Evolutionary conservation across 371 early-diverging fungal species (phyloP).

Genomic region (Paramicrosporidium saccamoebae): DNA sequence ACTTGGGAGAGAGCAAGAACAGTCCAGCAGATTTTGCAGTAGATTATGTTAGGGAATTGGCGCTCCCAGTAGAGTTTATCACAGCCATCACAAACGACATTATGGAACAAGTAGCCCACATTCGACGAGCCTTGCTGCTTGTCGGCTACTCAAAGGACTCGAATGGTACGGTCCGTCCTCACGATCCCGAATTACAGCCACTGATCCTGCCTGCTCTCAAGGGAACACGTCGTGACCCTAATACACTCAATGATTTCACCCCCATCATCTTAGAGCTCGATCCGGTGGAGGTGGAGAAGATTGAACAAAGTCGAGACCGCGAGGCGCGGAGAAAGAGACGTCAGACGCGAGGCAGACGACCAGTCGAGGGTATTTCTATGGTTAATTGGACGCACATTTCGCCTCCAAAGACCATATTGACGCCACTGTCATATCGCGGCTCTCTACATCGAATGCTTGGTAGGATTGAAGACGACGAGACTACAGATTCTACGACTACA

Average conservation of each 20-base stretch:
- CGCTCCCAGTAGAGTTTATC: constrained; percentile 9
- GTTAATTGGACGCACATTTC: too few species aligned
- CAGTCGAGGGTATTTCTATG: too few species aligned
- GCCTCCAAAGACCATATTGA: too few species aligned
- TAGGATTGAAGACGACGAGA: too few species aligned
- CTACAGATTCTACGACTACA: too few species aligned
- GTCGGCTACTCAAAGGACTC: constrained; percentile 43
- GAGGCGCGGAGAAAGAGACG: constrained; percentile 39
- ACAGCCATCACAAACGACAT: constrained; percentile 70
- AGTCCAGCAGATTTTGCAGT: constrained; percentile 8
- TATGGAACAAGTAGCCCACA: constrained; percentile 62
- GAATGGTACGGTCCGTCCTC: constrained; percentile 12
- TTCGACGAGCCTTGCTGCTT: constrained; percentile 36
- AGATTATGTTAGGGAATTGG: constrained; percentile 5
- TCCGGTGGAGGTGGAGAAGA: constrained; percentile 29
- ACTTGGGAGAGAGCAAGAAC: constrained; percentile 7
- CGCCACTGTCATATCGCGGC: too few species aligned
- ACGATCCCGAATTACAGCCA: constrained; percentile 31
- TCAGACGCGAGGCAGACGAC: constrained; percentile 32
- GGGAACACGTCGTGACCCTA: constrained; percentile 10
- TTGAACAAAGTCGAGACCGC: constrained; percentile 42
- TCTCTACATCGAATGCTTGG: too few species aligned
- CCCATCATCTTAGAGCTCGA: constrained; percentile 24
- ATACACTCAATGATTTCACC: constrained; percentile 14
- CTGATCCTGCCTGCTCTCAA: constrained; percentile 26